Evolutionary conservation across 2,329 filamentous ascomycete genomes (phyloP), one percentile per base, ranked within the genome.

Genomic region (Tothia fuscella): DNA sequence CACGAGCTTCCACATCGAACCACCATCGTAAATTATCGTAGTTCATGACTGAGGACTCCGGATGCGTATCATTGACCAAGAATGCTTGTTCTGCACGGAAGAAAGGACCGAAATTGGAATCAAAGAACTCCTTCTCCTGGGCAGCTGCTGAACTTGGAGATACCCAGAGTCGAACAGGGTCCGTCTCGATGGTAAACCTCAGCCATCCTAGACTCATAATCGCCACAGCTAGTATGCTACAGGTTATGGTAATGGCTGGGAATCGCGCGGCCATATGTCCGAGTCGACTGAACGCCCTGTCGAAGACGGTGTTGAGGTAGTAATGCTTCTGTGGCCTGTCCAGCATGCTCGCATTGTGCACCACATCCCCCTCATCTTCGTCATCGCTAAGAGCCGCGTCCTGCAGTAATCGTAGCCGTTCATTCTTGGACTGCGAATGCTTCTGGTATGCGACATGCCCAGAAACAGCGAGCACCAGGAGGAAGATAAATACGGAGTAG

Each of bases 151-250:
- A 96, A 6, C 82, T 82, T 6, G 91, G 91, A 52, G 89, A 88
- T n/a, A 98, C 91, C 91, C 91, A 98, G 6, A 98, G 67, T 36
- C 83, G 78, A 9, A 93, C 91, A 5, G 91, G 91, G 47, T 96
- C 82, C 17, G 71, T 83, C 60, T 96, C 91, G 26, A 98, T 71
- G n/a, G 83, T 72, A 54, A 98, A 98, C 33, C 76, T 76, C 45
- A 91, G 65, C 85, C 86, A 93, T 1, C 91, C 91, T 26, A 89
- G 63, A 55, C 88, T 95, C 47, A 98, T 68, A 4, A 94, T 57
- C 1, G 70, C 73, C 9, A 95, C 82, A 3, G 91, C 55, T 2
- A 91, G 41, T n/a, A 95, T 57, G 48, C 83, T 89, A 6, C 71
- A 66, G 3, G 70, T 63, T 48, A 96, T 94, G 1, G 88, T 95